A percentile compares a stretch with the other conserved stretches of the same genome.
Evolutionary conservation across 108 stramenopile species (phyloP).

Genomic region (Pseudonitzschia delicatissima): DNA sequence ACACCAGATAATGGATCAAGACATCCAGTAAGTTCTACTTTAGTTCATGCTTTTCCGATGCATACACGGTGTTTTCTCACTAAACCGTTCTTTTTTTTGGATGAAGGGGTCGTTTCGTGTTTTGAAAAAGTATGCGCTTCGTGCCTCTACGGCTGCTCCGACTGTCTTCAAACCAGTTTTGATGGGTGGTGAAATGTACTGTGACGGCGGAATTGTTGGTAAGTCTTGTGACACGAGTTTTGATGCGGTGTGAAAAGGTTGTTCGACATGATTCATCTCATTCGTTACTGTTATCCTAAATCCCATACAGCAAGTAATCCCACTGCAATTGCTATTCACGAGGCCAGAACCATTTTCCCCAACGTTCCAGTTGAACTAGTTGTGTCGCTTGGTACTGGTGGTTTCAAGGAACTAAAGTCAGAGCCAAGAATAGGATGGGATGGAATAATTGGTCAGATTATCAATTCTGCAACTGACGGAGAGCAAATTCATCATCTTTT

Average conservation of each 20-base stretch:
- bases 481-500: slow-evolving; percentile 72
- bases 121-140: slow-evolving; percentile 70
- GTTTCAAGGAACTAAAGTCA: slow-evolving; percentile 70
- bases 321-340: slow-evolving; percentile 83
- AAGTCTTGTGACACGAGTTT: neutral
- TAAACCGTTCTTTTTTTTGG: neutral
- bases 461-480: slow-evolving; percentile 78
- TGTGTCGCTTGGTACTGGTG: slow-evolving; percentile 76
- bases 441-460: slow-evolving; percentile 85
- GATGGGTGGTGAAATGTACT: slow-evolving; percentile 84
- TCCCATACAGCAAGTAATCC: slow-evolving; percentile 64
- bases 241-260: neutral
- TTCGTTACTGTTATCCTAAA: neutral
- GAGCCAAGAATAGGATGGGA: slow-evolving; percentile 85
- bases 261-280: neutral
- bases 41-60: neutral
- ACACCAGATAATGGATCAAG: slow-evolving; percentile 49
- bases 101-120: slow-evolving; percentile 72
- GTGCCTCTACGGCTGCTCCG: slow-evolving; percentile 85
- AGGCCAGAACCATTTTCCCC: slow-evolving; percentile 79
- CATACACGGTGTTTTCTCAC: neutral
- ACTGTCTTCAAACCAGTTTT: slow-evolving; percentile 86
- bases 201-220: slow-evolving; percentile 79
- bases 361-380: slow-evolving; percentile 82
- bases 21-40: slow-evolving; percentile 38